Conservation (phyloP, 108 stramenopile genomes). For the Discostella pseudostelligera region DNA sequence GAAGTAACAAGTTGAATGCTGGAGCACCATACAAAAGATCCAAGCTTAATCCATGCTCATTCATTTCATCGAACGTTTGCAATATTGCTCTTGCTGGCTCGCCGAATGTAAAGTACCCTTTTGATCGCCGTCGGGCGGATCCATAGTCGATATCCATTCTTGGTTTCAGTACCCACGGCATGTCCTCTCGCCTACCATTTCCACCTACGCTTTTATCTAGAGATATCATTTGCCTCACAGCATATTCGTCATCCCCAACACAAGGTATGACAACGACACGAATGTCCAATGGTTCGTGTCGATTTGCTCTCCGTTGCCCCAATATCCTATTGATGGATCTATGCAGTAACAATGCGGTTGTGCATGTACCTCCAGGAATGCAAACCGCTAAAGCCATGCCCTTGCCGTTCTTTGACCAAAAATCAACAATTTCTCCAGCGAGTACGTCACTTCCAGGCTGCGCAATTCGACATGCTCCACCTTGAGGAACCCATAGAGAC, state of each 20-base stretch:
- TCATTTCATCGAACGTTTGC: constrained; percentile 64
- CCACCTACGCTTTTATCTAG: constrained; percentile 53
- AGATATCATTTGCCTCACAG: constrained; percentile 74
- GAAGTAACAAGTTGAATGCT: constrained; percentile 66
- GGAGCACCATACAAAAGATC: constrained; percentile 85
- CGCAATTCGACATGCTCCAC: constrained; percentile 63
- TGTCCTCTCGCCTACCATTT: constrained; percentile 42
- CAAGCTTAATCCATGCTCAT: constrained; percentile 58
- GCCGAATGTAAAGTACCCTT: constrained; percentile 71
- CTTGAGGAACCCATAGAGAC: constrained; percentile 81
- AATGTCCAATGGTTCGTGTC: constrained; percentile 55
- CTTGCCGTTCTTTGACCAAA: constrained; percentile 60
- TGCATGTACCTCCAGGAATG: constrained; percentile 84
- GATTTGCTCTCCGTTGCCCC: constrained; percentile 12
- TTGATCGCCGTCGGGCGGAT: constrained; percentile 18
- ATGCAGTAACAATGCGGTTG: constrained; percentile 71
- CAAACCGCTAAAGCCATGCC: constrained; percentile 65
- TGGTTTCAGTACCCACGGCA: constrained; percentile 62
- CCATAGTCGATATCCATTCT: constrained; percentile 36
- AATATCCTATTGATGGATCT: constrained; percentile 49
- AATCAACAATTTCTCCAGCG: constrained; percentile 51
- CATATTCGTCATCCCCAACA: constrained; percentile 79
- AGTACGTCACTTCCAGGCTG: constrained; percentile 47
- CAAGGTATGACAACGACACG: constrained; percentile 81
- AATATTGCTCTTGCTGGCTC: constrained; percentile 60